Conservation (phyloP, 1,284 basidiomycete genomes). For the Phylloporus sp. region DNA sequence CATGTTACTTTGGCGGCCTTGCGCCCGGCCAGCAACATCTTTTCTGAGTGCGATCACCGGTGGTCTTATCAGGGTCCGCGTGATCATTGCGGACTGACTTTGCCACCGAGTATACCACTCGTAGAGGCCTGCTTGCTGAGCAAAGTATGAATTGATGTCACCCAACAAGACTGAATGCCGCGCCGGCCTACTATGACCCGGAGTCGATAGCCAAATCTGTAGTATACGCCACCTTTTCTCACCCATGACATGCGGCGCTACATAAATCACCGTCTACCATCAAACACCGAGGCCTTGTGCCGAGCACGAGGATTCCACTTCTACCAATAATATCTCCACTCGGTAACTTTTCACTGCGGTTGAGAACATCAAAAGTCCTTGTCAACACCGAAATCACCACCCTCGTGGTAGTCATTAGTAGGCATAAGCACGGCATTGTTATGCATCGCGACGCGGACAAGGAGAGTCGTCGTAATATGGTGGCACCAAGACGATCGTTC, state of each 20-base stretch:
- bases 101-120: background rate
- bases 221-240: background rate
- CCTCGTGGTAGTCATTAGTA: too few relatives aligned
- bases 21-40: conserved; percentile 64
- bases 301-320: background rate
- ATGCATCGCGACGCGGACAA: background rate
- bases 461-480: background rate
- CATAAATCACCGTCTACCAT: too few relatives aligned
- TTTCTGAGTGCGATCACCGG: conserved; percentile 42
- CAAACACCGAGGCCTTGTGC: too few relatives aligned
- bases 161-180: too few relatives aligned
- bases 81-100: background rate
- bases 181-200: background rate
- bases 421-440: too few relatives aligned
- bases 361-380: too few relatives aligned
- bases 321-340: too few relatives aligned
- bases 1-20: conserved; percentile 82
- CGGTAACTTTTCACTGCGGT: too few relatives aligned
- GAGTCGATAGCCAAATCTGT: background rate
- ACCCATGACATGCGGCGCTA: background rate
- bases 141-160: background rate
- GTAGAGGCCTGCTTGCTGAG: too few relatives aligned
- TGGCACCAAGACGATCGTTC: too few relatives aligned
- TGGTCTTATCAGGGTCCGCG: too few relatives aligned
- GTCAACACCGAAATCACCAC: too few relatives aligned